phyloP scores from a whole-genome alignment of 129 eudicot genomes.

The Chrysanthemum seticuspe region DNA sequence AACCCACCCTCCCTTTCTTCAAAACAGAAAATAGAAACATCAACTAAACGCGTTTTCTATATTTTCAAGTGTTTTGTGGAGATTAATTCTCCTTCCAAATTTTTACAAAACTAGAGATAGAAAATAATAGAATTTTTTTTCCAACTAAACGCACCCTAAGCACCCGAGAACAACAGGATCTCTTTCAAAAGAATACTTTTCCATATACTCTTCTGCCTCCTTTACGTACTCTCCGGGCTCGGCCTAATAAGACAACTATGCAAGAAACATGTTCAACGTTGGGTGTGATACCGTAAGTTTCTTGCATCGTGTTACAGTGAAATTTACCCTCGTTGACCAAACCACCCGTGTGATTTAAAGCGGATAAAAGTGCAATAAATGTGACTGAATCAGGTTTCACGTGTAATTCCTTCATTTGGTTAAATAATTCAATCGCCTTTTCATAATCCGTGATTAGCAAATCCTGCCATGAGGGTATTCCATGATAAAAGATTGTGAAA shows the following conservation, averaged over 20 bases:
- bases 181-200: conserved; percentile 41
- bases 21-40: too few relatives aligned
- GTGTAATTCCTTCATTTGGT: too few relatives aligned
- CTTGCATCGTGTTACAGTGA: conserved; percentile 46
- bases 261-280: conserved; percentile 72
- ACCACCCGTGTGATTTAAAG: conserved; percentile 69
- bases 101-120: too few relatives aligned
- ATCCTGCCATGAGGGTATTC: conserved; percentile 73
- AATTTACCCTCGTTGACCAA: conserved; percentile 54
- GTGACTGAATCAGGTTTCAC: conserved; percentile 2
- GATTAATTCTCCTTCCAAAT: too few relatives aligned
- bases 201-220: conserved; percentile 64
- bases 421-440: conserved; percentile 37
- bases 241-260: conserved; percentile 69
- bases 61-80: too few relatives aligned
- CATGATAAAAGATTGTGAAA: conserved; percentile 61
- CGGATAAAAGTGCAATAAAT: conserved; percentile 53
- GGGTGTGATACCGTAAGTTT: conserved; percentile 54
- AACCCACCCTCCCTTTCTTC: too few relatives aligned
- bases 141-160: too few relatives aligned
- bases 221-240: conserved; percentile 50
- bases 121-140: too few relatives aligned
- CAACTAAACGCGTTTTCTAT: too few relatives aligned
- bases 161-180: conserved; percentile 72
- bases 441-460: conserved; percentile 67